These are phyloP conservation scores for Sisymbrium irio DNA, from an alignment of 345 rosid species.

Conservation along the genomic window DNA sequence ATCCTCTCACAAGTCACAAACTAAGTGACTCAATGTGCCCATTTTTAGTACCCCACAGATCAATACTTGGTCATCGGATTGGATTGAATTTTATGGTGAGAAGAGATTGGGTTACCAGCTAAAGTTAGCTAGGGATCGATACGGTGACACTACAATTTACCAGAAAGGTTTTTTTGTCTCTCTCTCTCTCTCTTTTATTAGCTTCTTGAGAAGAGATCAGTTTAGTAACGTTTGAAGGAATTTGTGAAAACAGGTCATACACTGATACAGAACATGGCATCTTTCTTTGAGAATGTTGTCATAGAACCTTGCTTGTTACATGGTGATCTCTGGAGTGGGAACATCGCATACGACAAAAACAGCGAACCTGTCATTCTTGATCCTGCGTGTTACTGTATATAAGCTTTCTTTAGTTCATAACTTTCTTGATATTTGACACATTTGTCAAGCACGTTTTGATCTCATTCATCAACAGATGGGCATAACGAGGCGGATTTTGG, in stretches of 20 bases:
- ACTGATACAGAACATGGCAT: constrained; percentile 66
- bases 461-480: constrained; percentile 52
- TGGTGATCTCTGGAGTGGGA: constrained; percentile 99
- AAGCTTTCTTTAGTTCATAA: constrained; percentile 26
- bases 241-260: constrained; percentile 51
- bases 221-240: background rate
- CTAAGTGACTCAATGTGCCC: background rate
- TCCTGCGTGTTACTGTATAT: constrained; percentile 92
- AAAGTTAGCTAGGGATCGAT: constrained; percentile 62
- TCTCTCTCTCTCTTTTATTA: background rate
- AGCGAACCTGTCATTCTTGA: constrained; percentile 90
- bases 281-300: constrained; percentile 62
- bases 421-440: background rate
- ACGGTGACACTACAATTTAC: constrained; percentile 68
- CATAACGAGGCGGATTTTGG: constrained; percentile 95
- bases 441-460: background rate
- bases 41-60: constrained; percentile 69
- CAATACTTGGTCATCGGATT: constrained; percentile 83
- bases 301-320: constrained; percentile 88
- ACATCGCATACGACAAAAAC: constrained; percentile 69
- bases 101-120: constrained; percentile 88
- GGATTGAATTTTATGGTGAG: constrained; percentile 84
- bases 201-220: background rate
- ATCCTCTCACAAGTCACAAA: background rate
- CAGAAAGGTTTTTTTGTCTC: constrained; percentile 57